Evolutionary conservation across 345 rosid genomes (phyloP).

Genomic region (Boechera retrofracta): DNA sequence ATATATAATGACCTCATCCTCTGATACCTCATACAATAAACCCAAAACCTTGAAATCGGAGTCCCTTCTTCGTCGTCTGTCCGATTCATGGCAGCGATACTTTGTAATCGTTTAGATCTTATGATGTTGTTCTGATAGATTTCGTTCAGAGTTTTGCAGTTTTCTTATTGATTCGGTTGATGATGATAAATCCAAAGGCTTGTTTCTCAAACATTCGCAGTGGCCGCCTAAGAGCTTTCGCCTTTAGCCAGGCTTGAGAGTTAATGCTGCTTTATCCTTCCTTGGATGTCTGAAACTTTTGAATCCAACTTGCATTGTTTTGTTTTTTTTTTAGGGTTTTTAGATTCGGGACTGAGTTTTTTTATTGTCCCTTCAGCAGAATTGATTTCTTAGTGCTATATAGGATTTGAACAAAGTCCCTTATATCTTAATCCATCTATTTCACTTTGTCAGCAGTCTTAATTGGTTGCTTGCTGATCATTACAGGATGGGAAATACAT

Average conservation of each 20-base stretch:
- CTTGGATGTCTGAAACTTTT: slow-evolving; percentile 45
- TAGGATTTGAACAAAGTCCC: slow-evolving; percentile 41
- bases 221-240: slow-evolving; percentile 57
- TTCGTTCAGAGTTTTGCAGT: background rate
- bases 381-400: slow-evolving; percentile 23
- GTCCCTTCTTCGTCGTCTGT: background rate
- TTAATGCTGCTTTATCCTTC: slow-evolving; percentile 41
- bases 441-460: slow-evolving; percentile 49
- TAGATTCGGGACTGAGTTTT: slow-evolving; percentile 24
- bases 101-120: background rate
- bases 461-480: slow-evolving; percentile 46
- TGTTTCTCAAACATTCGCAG: slow-evolving; percentile 91
- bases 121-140: background rate
- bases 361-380: slow-evolving; percentile 10
- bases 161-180: slow-evolving; percentile 1
- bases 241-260: slow-evolving; percentile 46
- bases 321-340: background rate
- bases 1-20: slow-evolving; percentile 11
- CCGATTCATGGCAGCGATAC: background rate
- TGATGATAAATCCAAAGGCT: slow-evolving; percentile 60
- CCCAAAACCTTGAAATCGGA: background rate
- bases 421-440: slow-evolving; percentile 38
- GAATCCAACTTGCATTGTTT: background rate
- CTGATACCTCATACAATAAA: rapidly evolving
- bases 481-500: slow-evolving; percentile 37